Conservation (phyloP, 257 asterid species). For the Mitragyna speciosa region DNA sequence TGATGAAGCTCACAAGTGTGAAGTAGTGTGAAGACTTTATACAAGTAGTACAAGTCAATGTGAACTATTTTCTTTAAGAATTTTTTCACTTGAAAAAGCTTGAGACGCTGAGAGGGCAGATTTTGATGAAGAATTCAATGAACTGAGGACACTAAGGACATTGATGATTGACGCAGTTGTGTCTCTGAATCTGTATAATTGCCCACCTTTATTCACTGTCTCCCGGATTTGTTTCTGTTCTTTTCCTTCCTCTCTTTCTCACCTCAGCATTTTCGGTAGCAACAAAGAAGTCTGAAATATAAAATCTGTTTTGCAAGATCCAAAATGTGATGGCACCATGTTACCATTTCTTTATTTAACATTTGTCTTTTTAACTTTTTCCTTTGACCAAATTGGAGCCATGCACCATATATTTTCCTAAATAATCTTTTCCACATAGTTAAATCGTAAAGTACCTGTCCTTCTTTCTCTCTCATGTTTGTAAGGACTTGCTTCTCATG, state of each 20-base stretch:
- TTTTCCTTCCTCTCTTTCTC: conserved; percentile 21
- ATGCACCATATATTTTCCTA: not conserved
- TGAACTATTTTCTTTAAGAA: not conserved
- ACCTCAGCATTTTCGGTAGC: conserved; percentile 10
- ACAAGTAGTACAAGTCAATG: not conserved
- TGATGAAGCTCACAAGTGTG: not conserved
- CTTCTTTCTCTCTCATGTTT: not conserved
- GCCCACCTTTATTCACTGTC: not conserved
- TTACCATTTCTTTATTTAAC: conserved; percentile 21
- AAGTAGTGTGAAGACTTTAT: not conserved
- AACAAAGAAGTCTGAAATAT: not conserved
- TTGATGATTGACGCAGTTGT: conserved; percentile 1
- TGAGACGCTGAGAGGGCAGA: not conserved
- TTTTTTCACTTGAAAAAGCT: conserved; percentile 15
- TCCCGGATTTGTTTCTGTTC: conserved; percentile 6
- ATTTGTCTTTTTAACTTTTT: not conserved
- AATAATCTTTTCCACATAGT: too few relatives aligned
- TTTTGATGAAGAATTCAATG: conserved; percentile 28
- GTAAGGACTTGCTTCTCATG: not conserved
- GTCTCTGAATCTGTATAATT: conserved; percentile 11
- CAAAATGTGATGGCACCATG: conserved; percentile 4
- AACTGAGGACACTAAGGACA: not conserved
- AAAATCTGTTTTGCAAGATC: conserved; percentile 25
- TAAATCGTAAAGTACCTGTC: not conserved
- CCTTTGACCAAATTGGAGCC: not conserved